Conservation (phyloP, 2,329 filamentous ascomycete genomes). For the Aureobasidium subglaciale region DNA sequence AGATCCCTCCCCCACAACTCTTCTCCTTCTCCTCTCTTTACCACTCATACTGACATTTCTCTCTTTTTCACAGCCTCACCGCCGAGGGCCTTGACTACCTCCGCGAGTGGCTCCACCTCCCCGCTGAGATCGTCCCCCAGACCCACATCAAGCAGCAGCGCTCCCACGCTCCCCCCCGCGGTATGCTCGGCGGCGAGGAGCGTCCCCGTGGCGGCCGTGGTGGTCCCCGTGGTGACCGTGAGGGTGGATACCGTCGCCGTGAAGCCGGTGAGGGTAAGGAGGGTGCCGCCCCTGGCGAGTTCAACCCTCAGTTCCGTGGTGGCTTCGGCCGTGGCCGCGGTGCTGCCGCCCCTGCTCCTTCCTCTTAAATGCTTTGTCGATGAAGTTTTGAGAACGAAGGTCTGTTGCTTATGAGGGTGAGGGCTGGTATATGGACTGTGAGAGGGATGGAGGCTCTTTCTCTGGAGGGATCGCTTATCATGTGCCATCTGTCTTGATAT, state of each 20-base stretch:
- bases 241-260: slow-evolving; percentile 69
- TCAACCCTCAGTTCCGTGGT: slow-evolving; percentile 69
- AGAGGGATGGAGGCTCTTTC: not conserved
- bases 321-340: slow-evolving; percentile 70
- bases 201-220: slow-evolving; percentile 72
- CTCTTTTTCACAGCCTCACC: slow-evolving; percentile 57
- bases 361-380: slow-evolving; percentile 33
- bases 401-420: too few relatives aligned
- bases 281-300: slow-evolving; percentile 84
- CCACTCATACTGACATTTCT: not conserved
- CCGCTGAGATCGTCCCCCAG: slow-evolving; percentile 97
- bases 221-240: slow-evolving; percentile 71
- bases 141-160: slow-evolving; percentile 99
- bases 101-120: slow-evolving; percentile 99
- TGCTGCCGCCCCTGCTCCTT: slow-evolving; percentile 51
- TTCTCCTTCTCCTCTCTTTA: not conserved
- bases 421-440: not conserved
- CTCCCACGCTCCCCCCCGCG: slow-evolving; percentile 93
- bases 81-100: slow-evolving; percentile 99
- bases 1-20: not conserved
- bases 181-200: slow-evolving; percentile 89
- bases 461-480: not conserved
- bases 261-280: slow-evolving; percentile 65
- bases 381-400: not conserved
- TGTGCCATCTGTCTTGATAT: slow-evolving; percentile 1